Evolutionary conservation across 2,329 filamentous ascomycete genomes (phyloP), one percentile per base, ranked within the genome.

Genomic region (Neonectria hederae): DNA sequence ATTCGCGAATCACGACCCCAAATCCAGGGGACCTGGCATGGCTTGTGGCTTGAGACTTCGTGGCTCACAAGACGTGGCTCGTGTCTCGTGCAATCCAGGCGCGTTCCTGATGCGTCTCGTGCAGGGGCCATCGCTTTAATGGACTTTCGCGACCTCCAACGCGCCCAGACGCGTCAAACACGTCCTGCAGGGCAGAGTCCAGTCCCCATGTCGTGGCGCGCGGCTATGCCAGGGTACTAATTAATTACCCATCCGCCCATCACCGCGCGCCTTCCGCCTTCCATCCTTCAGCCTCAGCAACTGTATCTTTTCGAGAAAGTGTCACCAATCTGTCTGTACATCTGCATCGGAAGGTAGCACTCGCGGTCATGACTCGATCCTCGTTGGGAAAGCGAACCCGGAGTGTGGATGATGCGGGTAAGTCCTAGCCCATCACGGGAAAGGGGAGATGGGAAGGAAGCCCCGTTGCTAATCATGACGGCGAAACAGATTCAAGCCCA

Each of bases 311-410:
- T 40, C 42, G 38, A 48, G 53, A 74, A 73, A 74, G 54, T 66
- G 61, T 54, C 38, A 65, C 58, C 55, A 62, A 58, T 30, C 58
- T 62, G 24, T 62, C 22, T 65, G 58, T 69, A 52, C 42, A 54
- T 65, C 62, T 52, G 56, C 60, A 35, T 53, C 57, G 62, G 68
- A 67, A 73, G 63, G 68, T 59, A 59, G 60, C 43, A 51, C 45
- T 32, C 24, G 40, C 26, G 64, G 59, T 46, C 54, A 79, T 79
- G 77, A 65, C 72, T 72, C 72, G 69, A 64, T 70, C 72, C 55
- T 62, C 71, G 38, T 60, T 79, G 54, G 76, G 78, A 75, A 80
- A 80, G 76, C 76, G 78, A 64, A 68, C 75, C 48, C 75, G 77
- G 46, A 65, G 67, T 43, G 68, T 70, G 60, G 69, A 72, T 22